phyloP scores from a whole-genome alignment of 345 rosid species.

The Raphanus raphanistrum region DNA sequence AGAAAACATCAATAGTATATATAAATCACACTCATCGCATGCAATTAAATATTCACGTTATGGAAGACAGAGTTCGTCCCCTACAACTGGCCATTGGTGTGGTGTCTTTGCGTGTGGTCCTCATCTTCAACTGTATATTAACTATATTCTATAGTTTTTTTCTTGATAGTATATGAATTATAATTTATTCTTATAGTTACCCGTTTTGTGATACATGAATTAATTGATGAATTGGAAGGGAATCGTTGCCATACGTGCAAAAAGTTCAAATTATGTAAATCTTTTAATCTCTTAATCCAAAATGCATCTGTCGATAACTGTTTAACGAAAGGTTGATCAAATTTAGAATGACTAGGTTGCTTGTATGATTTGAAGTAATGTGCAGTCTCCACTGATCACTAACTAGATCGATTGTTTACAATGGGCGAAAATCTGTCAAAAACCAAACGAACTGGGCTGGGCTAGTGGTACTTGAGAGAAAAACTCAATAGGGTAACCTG shows the following conservation, averaged over 20 bases:
- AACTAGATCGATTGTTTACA: neutral
- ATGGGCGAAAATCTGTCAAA: neutral
- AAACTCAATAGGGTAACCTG: too few species aligned
- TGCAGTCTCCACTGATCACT: neutral
- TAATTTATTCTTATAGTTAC: neutral
- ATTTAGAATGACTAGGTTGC: neutral
- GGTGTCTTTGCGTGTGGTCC: conserved; percentile 31
- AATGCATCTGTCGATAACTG: neutral
- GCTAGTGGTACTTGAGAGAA: too few species aligned
- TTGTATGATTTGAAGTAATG: neutral
- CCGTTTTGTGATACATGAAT: neutral
- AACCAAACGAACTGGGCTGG: neutral
- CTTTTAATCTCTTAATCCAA: neutral
- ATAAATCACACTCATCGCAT: conserved; percentile 11
- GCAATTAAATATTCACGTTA: conserved; percentile 31
- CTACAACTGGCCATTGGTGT: conserved; percentile 35
- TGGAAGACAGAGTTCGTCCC: conserved; percentile 15
- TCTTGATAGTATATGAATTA: neutral
- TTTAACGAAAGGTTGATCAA: neutral
- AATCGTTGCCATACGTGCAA: neutral
- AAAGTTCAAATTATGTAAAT: neutral
- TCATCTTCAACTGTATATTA: neutral
- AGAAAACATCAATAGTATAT: neutral
- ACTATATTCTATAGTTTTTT: neutral
- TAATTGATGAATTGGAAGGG: neutral